Base-by-base conservation (phyloP, 1,284 basidiomycete genomes). In the Sporisorium graminicola region DNA sequence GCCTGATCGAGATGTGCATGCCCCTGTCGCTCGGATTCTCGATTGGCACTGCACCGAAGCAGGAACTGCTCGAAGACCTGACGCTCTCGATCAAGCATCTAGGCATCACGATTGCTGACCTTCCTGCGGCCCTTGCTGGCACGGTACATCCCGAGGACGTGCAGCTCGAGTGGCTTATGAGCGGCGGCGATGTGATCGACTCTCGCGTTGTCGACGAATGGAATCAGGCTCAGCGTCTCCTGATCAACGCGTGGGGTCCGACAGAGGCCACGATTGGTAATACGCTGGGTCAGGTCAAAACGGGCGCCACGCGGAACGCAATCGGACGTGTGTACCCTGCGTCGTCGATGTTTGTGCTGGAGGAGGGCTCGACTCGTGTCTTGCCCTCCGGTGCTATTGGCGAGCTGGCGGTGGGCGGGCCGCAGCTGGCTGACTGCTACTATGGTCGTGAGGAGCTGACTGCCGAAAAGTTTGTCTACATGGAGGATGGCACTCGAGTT, bases 181-280 rank as follows among this genome's bases (percentile, higher is more conserved):
- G 81, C 55, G 84, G 83, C 16, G 84, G 84, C 44, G 84, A 85
- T 55, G 73, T 80, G 47, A 83, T 85, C 35, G 80, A 83, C 59
- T 74, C 79, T 18, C 67, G 77, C 12, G 82, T 85, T 6, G 69
- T 85, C 22, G 66, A 77, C 12, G 72, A 74, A 12, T 85, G 83
- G 83, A 78, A 70, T 47, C 52, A 76, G 27, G 68, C 71, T 13
- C 70, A 77, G n/a, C 71, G 78, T 16, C 56, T 66, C 3, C 74
- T 85, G 35, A 77, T 84, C 74, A 85, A 85, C 55, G 84, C 84
- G 0, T 85, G 82, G 74, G 84, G 84, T 1, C 84, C 84, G 0
- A 85, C 84, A 1, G 84, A 85, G 51, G 77, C 81, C 12, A 83
- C 82, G 27, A 85, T 85, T 52, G 84, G 84, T 31, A 83, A 83